Evolutionary conservation across 371 early-diverging fungal genomes (phyloP), one percentile per base, ranked within the genome.

Genomic region (Coemansia sp.): DNA sequence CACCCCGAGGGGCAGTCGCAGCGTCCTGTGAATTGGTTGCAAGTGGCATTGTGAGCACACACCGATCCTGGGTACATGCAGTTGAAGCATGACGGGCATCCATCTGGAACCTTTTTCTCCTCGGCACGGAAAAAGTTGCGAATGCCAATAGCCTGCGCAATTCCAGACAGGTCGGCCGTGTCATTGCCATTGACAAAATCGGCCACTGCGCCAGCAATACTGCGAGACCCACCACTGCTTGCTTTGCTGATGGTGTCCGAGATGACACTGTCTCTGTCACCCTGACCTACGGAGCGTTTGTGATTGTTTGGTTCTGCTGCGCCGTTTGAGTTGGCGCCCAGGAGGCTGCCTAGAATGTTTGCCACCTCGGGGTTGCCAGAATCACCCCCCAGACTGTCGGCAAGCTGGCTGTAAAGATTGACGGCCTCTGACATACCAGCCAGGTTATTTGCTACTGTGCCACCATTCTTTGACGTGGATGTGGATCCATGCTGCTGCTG

Each of bases 1-100:
- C 91, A 96, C 9, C 96, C 96, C 13, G 85, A 77, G 0, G 89
- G 88, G 68, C 96, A 96, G 43, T 78, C 77, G 70, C 96, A 96
- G 55, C 87, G 83, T 20, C 93, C 93, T 54, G 87, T 87, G 56
- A 84, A 87, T 40, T 85, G 81, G 53, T 86, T 87, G 75, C 95
- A 94, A 13, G 83, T 86, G 10, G 89, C 86, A 71, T 87, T 90
- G 68, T 93, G 90, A n/a, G 83, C 79, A 62, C 93, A 94, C 9
- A 83, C 82, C 41, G 87, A 90, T 7, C 81, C 85, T 30, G 87
- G 84, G 42, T 93, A 78, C 62, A 85, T 82, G 75, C 92, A 93
- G 70, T 92, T 89, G 76, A 93, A 92, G 72, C 93, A 93, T 6
- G 90, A 89, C 1, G 91, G 93, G 60, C 91, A 91, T 20, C 88